These are phyloP conservation scores for Henckelia pumila DNA, from an alignment of 257 asterid species.

Conservation along the genomic window DNA sequence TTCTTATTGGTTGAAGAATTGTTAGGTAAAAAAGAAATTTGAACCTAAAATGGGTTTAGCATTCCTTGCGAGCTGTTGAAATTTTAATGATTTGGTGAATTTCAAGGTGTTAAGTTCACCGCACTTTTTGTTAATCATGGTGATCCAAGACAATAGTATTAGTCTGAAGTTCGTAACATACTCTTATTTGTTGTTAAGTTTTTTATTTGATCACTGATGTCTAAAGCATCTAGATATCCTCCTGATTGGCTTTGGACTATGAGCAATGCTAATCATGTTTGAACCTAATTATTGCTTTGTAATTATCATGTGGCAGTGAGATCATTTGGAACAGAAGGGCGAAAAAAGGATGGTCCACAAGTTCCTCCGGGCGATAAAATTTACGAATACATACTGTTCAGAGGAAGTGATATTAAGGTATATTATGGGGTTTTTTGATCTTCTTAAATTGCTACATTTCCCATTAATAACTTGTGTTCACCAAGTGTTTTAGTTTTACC, in stretches of 20 bases:
- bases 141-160: neutral
- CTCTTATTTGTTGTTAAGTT: no score
- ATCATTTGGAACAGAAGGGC: conserved; percentile 96
- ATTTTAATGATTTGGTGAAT: neutral
- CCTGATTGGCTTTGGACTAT: neutral
- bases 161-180: neutral
- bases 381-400: conserved; percentile 86
- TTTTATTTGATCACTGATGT: neutral
- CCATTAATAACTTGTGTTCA: neutral
- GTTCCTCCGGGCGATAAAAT: conserved; percentile 82
- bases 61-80: neutral
- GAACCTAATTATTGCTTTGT: conserved; percentile 13
- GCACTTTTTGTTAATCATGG: neutral
- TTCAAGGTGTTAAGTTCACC: neutral
- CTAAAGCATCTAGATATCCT: conserved; percentile 1
- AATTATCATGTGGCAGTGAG: conserved; percentile 50
- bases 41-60: neutral
- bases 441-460: neutral
- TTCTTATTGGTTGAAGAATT: neutral
- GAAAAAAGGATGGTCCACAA: conserved; percentile 89
- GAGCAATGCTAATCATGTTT: neutral
- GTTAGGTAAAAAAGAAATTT: neutral
- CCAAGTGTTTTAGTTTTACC: no score
- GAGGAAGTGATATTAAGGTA: conserved; percentile 97
- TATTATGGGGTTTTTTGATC: neutral